Evolutionary conservation across 2,329 filamentous ascomycete genomes (phyloP).

Genomic region (Beauveria sp.): DNA sequence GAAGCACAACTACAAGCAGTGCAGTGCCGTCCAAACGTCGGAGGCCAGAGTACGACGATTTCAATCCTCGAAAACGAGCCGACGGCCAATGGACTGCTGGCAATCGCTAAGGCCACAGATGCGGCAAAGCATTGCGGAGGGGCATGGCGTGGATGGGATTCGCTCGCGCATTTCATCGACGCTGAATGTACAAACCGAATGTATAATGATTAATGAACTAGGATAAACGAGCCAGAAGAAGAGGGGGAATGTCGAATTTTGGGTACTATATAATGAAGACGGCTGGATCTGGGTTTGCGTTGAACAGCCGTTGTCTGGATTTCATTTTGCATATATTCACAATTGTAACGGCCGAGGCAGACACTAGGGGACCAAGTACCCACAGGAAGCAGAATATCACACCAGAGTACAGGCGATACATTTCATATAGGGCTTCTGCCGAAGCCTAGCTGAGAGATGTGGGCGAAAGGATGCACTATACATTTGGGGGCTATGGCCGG

Average conservation of each 20-base stretch:
- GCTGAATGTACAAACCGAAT: background rate
- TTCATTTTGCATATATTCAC: background rate
- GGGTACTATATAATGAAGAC: background rate
- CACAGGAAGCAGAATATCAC: background rate
- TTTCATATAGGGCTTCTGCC: background rate
- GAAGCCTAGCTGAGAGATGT: background rate
- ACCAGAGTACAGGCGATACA: background rate
- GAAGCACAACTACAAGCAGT: background rate
- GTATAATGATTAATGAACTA: background rate
- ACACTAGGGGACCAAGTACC: background rate
- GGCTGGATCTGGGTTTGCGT: background rate
- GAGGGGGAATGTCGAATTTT: background rate
- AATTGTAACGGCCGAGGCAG: background rate
- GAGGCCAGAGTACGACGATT: background rate
- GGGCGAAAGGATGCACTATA: constrained; percentile 1
- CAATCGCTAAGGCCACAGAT: background rate
- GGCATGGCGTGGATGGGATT: too few relatives aligned
- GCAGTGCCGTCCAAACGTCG: background rate
- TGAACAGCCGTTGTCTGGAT: background rate
- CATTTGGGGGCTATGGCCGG: background rate
- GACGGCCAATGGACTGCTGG: constrained; percentile 1
- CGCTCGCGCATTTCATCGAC: background rate
- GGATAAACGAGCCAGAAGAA: background rate
- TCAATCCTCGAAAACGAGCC: constrained; percentile 2
- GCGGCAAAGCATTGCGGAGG: background rate